Evolutionary conservation across 495 filamentous ascomycete species (phyloP), one percentile per base, ranked within the genome.

Genomic region (Amniculicola lignicola): DNA sequence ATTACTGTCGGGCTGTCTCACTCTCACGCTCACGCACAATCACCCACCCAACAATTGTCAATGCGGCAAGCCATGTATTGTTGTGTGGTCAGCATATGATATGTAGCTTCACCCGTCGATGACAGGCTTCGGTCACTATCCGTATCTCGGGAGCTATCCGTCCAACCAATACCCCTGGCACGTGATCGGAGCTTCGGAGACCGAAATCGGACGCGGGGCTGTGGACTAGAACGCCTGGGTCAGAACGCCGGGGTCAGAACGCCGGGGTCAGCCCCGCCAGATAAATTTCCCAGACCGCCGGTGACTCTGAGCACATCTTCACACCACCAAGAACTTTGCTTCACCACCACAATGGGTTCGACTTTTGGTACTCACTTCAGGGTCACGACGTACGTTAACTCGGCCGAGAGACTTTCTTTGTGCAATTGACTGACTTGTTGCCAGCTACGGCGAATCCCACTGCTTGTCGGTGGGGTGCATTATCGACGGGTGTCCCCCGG

Each of bases 331-430:
- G 9, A 7, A 42, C 39, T 7, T 18, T 47, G 29, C 29, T n/a
- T 7, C 29, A 9, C 29, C 29, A 33, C 7, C 29, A 33, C n/a
- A n/a, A n/a, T n/a, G n/a, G n/a, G n/a, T n/a, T 96, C 91, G 61
- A 94, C 91, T 45, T 96, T 95, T 72, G 93, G 93, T 57, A 75
- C 87, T 18, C 78, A 84, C 69, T 96, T 72, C 54, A 41, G 62
- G 22, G 71, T 74, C 14, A 69, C 68, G 7, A 74, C 71, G 59
- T 73, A 68, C 28, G 54, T 43, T n/a, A 4, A 36, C 14, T 3
- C 2, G 21, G 3, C 35, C 10, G 16, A n/a, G 37, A 40, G 37
- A 6, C 6, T 9, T 19, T 40, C 16, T 25, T 36, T 0, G 43
- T 12, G 19, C 50, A 12, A 49, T 37, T 54, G 44, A 29, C 44